Evolutionary conservation across 1,139 yeast genomes (phyloP).

Genomic region (Debaryomyces sp.): DNA sequence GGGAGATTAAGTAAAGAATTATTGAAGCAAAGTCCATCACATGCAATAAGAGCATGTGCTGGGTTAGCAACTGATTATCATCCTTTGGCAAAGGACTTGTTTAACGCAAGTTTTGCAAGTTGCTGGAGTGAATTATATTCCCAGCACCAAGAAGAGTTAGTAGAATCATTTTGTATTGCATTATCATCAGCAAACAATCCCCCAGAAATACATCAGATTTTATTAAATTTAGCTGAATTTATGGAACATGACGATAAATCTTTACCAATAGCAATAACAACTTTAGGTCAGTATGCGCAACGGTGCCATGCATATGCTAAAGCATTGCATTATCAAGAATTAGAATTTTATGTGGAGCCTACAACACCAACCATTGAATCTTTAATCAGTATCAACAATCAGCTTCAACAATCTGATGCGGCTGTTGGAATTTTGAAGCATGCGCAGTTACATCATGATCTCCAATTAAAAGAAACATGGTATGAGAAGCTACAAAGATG

Average conservation of each 20-base stretch:
- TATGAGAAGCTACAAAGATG: slow-evolving; percentile 94
- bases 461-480: slow-evolving; percentile 96
- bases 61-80: slow-evolving; percentile 85
- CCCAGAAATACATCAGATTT: slow-evolving; percentile 91
- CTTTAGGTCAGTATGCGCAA: slow-evolving; percentile 91
- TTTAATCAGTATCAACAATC: slow-evolving; percentile 88
- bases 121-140: slow-evolving; percentile 94
- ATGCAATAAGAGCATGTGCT: slow-evolving; percentile 92
- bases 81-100: slow-evolving; percentile 87
- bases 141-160: slow-evolving; percentile 90
- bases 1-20: slow-evolving; percentile 83
- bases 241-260: slow-evolving; percentile 98
- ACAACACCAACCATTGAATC: slow-evolving; percentile 92
- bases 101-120: slow-evolving; percentile 93
- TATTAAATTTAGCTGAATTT: slow-evolving; percentile 88
- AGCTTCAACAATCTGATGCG: slow-evolving; percentile 94
- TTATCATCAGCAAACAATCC: slow-evolving; percentile 90
- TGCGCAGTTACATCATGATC: slow-evolving; percentile 91
- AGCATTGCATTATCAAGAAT: slow-evolving; percentile 92
- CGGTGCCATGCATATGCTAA: slow-evolving; percentile 97
- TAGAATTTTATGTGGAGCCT: slow-evolving; percentile 93
- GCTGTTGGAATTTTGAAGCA: slow-evolving; percentile 96
- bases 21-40: slow-evolving; percentile 91
- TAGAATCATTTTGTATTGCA: slow-evolving; percentile 83
- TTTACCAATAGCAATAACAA: slow-evolving; percentile 84